Base-by-base conservation (phyloP, 148 eudicot species). In the Cornus florida region DNA sequence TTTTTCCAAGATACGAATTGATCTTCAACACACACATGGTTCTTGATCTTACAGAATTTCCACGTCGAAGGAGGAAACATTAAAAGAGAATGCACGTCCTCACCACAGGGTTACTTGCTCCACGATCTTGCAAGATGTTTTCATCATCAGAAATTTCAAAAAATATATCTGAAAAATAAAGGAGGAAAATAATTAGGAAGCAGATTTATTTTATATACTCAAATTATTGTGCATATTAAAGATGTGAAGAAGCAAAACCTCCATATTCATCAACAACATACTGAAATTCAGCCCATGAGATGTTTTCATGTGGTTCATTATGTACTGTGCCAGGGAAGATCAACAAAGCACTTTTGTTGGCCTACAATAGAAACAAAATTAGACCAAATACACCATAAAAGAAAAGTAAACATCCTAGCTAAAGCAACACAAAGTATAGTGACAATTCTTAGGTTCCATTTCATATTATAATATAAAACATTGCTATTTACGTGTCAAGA, bases 81-180 rank as follows among this genome's bases (percentile, higher is more conserved):
- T 39, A 62, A 73, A 64, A 72, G 16, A 24, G 70, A 57, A 35
- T n/a, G 24, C 66, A 59, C 83, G 43, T 74, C 67, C 86, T 83
- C 73, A 88, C 91, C 87, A 86, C 91, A 39, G 87, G 88, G 80
- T 88, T 88, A 76, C 80, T 84, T 77, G 88, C 87, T 75, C 83
- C 91, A 73, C 69, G 88, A 78, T 88, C 87, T 80, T 80, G 84
- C 84, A 88, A 82, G 86, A 88, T 88, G 78, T 86, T 83, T 50
- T 84, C 84, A 71, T 73, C 81, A 74, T 88, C 91, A 75, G 41
- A 71, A 65, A 88, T 82, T 77, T 86, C 78, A 82, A 88, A 83
- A 81, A 78, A 86, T 56, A 86, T 88, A 80, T 88, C 91, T 88
- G 89, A 31, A 72, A 10, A 60, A 41, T 8, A 5, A 62, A 20